Percentiles rank a stretch among this genome's conserved stretches.
phyloP scores from a whole-genome alignment of 2,329 filamentous ascomycete genomes.

The Alternaria tenuissima region DNA sequence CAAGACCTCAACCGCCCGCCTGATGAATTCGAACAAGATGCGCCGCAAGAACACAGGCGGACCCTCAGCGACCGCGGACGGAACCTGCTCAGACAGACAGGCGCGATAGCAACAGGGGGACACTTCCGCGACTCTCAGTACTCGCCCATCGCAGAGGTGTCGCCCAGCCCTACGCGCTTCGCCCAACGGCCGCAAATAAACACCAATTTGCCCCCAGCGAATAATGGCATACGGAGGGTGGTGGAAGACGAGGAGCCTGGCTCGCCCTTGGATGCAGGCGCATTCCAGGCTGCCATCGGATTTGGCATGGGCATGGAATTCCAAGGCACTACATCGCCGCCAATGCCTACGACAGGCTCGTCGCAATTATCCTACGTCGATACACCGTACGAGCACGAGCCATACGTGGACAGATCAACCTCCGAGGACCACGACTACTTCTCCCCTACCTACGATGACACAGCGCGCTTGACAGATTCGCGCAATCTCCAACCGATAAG shows the following conservation, averaged over 20 bases:
- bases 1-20: constrained; percentile 61
- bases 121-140: constrained; percentile 56
- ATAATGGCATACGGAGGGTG: constrained; percentile 39
- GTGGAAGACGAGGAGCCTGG: constrained; percentile 47
- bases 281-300: constrained; percentile 59
- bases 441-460: constrained; percentile 63
- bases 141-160: constrained; percentile 62
- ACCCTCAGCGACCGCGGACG: constrained; percentile 60
- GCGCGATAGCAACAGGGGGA: constrained; percentile 53
- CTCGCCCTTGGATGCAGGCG: constrained; percentile 57
- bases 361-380: constrained; percentile 58
- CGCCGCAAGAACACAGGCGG: constrained; percentile 48
- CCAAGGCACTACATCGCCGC: constrained; percentile 50
- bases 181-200: constrained; percentile 44
- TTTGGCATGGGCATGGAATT: constrained; percentile 59
- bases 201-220: constrained; percentile 43
- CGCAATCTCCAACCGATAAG: constrained; percentile 66
- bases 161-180: constrained; percentile 57
- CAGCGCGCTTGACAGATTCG: constrained; percentile 66
- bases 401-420: constrained; percentile 51
- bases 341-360: constrained; percentile 44
- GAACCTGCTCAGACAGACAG: constrained; percentile 56
- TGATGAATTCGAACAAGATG: constrained; percentile 43
- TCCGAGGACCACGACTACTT: constrained; percentile 66
- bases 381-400: constrained; percentile 32